Evolutionary conservation across 2,329 filamentous ascomycete species (phyloP), one percentile per base, ranked within the genome.

Genomic region (Escovopsis sp.): DNA sequence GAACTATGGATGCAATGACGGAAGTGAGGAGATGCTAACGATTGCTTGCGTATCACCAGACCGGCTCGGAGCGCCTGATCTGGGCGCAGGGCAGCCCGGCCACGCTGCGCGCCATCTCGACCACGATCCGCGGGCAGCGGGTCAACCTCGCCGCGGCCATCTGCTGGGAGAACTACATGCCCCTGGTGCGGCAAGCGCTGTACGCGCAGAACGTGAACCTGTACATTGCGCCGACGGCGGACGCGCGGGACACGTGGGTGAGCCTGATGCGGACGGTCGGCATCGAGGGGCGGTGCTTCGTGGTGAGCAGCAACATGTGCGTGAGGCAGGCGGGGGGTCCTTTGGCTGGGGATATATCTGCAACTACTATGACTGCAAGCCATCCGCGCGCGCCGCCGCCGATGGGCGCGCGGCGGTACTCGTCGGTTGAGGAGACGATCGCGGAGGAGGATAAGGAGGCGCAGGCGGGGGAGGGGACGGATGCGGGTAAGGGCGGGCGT

Each of bases 141-240:
- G 60, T 94, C 40, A 88, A 83, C 38, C 70, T 94, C 40, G 87
- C 79, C 0, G 76, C 81, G 3, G 88, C 86, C 4, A 92, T 96
- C 45, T 94, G 87, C 64, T 94, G 87, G 87, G 87, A 96, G 56
- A 94, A 83, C 55, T 93, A 88, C 60, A 94, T 94, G 86, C 87
- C 87, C 0, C 62, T 94, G 14, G 65, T 94, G 7, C 72, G 88
- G 14, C 81, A 93, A 52, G 70, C 75, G 13, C 65, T 94, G 27
- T 96, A 94, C 55, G 70, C 74, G 3, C 88, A 94, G 56, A 93
- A 93, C 51, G 76, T 94, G 48, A 93, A 93, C 53, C 61, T 94
- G 11, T 94, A 88, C 57, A 72, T 94, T 2, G 86, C 87, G 0
- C 88, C 88, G 0, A 94, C 87, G 1, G 87, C 87, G 2, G 88